Evolutionary conservation across 2,329 filamentous ascomycete genomes (phyloP), one percentile per base, ranked within the genome.

Genomic region (Monilinia fructicola): DNA sequence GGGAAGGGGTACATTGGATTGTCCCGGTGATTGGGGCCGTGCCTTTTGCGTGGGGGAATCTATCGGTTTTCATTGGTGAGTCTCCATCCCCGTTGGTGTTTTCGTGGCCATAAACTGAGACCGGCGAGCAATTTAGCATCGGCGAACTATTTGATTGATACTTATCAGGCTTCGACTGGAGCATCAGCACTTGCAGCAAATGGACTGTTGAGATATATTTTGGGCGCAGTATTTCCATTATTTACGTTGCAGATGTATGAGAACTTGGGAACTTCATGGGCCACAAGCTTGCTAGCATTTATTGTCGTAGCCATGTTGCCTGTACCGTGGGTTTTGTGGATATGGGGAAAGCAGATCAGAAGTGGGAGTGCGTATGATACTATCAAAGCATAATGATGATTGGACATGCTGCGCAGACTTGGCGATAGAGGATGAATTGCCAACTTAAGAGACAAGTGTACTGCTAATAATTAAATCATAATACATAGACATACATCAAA

Each of bases 161-260:
- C 82, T 0, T 89, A 87, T 71, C 80, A 82, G 4, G 80, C 83
- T 0, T 75, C 72, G 14, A 82, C 83, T 16, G 82, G 86, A 0
- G 86, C 87, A 0, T 87, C 83, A 67, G 85, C 85, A 0, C 78
- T 84, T 62, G 85, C 83, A 16, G 87, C 87, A 2, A 89, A 88
- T 67, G 82, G 83, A 1, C 77, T 90, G 6, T 78, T 83, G 3
- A 77, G 87, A 42, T 89, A 88, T 69, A 74, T 75, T 0, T 78
- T 88, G 4, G 84, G 83, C 0, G 84, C 82, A 1, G 82, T 78
- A 0, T 89, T 89, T 66, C 87, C 87, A 0, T 74, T 89, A 0
- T 89, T 89, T 69, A 83, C 84, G 0, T 76, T 88, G 0, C 83
- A 86, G 66, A 84, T 80, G 77, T 79, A 79, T 65, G 64, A 72